phyloP scores from a whole-genome alignment of 306 rosid genomes.

The Astragalus glycyphyllos region DNA sequence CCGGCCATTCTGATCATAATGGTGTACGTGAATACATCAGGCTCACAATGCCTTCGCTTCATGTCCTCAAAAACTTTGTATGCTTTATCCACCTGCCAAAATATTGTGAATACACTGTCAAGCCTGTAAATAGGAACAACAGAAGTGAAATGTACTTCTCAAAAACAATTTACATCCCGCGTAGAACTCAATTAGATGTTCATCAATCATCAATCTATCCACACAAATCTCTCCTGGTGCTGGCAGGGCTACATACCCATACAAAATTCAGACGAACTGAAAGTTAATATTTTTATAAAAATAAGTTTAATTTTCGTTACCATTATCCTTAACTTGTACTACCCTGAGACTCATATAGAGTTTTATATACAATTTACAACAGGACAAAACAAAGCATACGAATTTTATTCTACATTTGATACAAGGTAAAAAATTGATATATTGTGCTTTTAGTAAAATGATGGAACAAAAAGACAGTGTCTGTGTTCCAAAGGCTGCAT shows the following conservation, averaged over 20 bases:
- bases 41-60: slow-evolving; percentile 83
- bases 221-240: not conserved
- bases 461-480: not conserved
- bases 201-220: slow-evolving; percentile 37
- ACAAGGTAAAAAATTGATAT: not conserved
- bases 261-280: not conserved
- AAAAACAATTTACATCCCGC: slow-evolving; percentile 21
- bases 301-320: too few relatives aligned
- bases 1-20: slow-evolving; percentile 94
- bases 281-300: not conserved
- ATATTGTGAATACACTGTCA: slow-evolving; percentile 40
- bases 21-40: slow-evolving; percentile 82
- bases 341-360: not conserved
- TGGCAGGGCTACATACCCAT: not conserved
- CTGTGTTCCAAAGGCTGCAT: not conserved
- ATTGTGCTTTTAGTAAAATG: not conserved
- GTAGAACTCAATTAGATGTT: slow-evolving; percentile 25
- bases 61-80: slow-evolving; percentile 81
- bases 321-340: too few relatives aligned
- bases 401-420: not conserved
- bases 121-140: slow-evolving; percentile 44
- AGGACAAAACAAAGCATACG: not conserved
- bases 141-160: slow-evolving; percentile 4
- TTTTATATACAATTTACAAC: not conserved
- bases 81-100: slow-evolving; percentile 74